phyloP scores from a whole-genome alignment of 1,284 basidiomycete species.

The Calocybe gambosa region DNA sequence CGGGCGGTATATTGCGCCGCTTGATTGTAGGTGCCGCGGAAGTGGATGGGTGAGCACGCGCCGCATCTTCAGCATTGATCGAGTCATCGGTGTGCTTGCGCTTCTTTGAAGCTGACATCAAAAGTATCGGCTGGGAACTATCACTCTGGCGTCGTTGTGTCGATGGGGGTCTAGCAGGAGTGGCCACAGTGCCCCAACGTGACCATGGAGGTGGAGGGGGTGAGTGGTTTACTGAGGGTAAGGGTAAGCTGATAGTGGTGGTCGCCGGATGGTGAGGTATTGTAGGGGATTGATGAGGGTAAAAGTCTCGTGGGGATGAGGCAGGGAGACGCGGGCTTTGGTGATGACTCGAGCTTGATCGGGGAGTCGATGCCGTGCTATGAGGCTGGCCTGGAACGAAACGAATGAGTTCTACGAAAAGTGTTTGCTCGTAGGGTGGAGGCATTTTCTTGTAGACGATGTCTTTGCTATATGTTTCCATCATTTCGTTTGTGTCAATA shows the following conservation, averaged over 20 bases:
- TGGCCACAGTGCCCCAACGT: conserved; percentile 43
- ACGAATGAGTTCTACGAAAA: conserved; percentile 69
- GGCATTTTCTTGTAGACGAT: conserved; percentile 61
- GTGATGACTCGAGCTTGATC: conserved; percentile 11
- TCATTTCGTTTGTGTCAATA: conserved; percentile 65
- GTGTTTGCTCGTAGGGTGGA: conserved; percentile 55
- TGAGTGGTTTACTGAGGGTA: conserved; percentile 21
- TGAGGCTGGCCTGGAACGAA: conserved; percentile 43
- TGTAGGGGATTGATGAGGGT: conserved; percentile 18
- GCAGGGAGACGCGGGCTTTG: conserved; percentile 14
- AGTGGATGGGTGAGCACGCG: conserved; percentile 17
- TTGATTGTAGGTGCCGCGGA: conserved; percentile 21
- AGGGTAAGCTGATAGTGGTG: conserved; percentile 20
- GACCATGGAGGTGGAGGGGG: conserved; percentile 67
- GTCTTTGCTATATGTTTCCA: conserved; percentile 67
- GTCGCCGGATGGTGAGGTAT: conserved; percentile 18
- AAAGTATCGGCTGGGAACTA: conserved; percentile 17
- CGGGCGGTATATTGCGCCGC: conserved; percentile 19
- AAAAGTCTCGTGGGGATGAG: conserved; percentile 14
- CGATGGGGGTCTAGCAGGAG: conserved; percentile 36
- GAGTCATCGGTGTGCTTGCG: conserved; percentile 26
- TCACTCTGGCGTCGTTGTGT: conserved; percentile 30
- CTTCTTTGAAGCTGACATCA: conserved; percentile 22
- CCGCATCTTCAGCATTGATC: conserved; percentile 18
- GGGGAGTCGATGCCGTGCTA: conserved; percentile 13